Evolutionary conservation across 2,329 filamentous ascomycete species (phyloP), one percentile per base, ranked within the genome.

Genomic region (Penicillium corylophilum): DNA sequence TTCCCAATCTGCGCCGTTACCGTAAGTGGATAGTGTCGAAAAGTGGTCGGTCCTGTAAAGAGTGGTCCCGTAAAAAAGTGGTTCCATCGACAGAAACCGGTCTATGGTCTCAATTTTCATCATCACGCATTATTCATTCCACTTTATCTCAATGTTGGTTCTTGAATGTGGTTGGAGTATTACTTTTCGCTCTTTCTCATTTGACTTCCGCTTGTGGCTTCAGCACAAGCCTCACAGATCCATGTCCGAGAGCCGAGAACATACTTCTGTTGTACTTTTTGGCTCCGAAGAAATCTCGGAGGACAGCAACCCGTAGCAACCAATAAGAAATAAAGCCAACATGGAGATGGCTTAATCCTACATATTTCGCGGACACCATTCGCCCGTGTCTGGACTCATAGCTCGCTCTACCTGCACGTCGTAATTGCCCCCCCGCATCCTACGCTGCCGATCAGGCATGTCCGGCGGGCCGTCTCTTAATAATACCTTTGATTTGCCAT

Each of bases 351-450:
- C 18, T 38, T 12, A 10, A 38, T 18, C 5, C 33, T 1, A 36
- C 16, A 8, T 18, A 16, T n/a, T 20, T 36, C 9, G 6, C n/a
- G 6, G 3, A 8, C 26, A 9, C n/a, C 8, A 2, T 35, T 15
- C 15, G 8, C 31, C 31, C n/a, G 18, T 20, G 16, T 20, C 35
- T 38, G 4, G 16, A 38, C 16, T 38, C 18, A 15, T 4, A 13
- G 29, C 16, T 38, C 35, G 35, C 35, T 4, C 24, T 29, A 43
- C 23, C 40, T 51, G 48, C 41, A 51, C 39, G 15, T 4, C 44
- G 35, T 54, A 40, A 48, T 41, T 45, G 44, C 33, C 28, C 26
- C 55, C 50, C 55, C 55, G 53, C 55, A 56, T 52, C 35, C 5
- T 18, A 20, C n/a, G n/a, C 10, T 51, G 53, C 42, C 45, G 51